phyloP scores from a whole-genome alignment of 2,329 filamentous ascomycete species.

The Ceratocystis cacaofunesta region DNA sequence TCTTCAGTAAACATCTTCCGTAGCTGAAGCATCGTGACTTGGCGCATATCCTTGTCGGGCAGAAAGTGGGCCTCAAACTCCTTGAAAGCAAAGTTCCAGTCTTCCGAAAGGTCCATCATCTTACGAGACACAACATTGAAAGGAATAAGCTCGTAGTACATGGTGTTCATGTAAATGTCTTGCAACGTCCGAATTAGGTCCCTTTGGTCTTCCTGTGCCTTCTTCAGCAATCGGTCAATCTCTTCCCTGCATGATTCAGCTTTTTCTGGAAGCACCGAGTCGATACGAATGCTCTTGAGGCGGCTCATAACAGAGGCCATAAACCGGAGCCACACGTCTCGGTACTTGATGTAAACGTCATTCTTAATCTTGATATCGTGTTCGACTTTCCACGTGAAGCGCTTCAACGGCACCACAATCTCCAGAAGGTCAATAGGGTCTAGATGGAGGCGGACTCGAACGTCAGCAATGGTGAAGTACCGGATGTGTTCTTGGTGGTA shows the following conservation, averaged over 20 bases:
- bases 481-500: slow-evolving; percentile 83
- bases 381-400: slow-evolving; percentile 95
- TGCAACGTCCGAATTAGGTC: slow-evolving; percentile 64
- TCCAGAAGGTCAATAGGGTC: slow-evolving; percentile 86
- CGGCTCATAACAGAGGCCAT: slow-evolving; percentile 74
- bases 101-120: slow-evolving; percentile 81
- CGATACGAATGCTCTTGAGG: slow-evolving; percentile 75
- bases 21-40: slow-evolving; percentile 79
- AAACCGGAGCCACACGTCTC: slow-evolving; percentile 71
- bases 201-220: slow-evolving; percentile 69
- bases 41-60: slow-evolving; percentile 88
- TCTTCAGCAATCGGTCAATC: slow-evolving; percentile 62
- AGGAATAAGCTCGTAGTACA: slow-evolving; percentile 93
- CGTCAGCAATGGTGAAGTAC: slow-evolving; percentile 79
- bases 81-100: slow-evolving; percentile 82
- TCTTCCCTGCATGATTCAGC: slow-evolving; percentile 67
- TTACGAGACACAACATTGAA: slow-evolving; percentile 77
- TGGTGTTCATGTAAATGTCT: slow-evolving; percentile 80
- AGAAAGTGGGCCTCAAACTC: slow-evolving; percentile 90
- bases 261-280: slow-evolving; percentile 80
- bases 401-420: slow-evolving; percentile 76
- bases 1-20: slow-evolving; percentile 83
- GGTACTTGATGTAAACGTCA: slow-evolving; percentile 67
- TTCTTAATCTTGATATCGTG: slow-evolving; percentile 88
- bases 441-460: slow-evolving; percentile 78